Evolutionary conservation across 1,284 basidiomycete genomes (phyloP).

Genomic region (Microbotryum lychnidis-dioicae): DNA sequence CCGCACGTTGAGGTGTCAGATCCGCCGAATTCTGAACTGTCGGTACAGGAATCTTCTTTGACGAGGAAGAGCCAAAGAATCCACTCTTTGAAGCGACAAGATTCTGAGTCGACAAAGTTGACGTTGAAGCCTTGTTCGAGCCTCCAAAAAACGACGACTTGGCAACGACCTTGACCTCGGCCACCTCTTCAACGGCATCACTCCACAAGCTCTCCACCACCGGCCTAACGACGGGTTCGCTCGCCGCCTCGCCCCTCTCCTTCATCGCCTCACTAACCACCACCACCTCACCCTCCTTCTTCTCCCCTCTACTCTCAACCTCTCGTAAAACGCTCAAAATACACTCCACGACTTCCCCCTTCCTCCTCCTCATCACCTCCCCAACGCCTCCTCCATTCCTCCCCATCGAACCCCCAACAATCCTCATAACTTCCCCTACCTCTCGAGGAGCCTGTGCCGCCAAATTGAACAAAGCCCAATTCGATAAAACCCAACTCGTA

Average conservation of each 20-base stretch:
- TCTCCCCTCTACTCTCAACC: constrained; percentile 32
- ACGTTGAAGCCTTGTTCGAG: constrained; percentile 1
- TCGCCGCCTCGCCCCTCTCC: constrained; percentile 1
- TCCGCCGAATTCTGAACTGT: neutral
- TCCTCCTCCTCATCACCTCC: constrained; percentile 36
- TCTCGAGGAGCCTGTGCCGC: constrained; percentile 54
- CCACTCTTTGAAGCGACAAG: constrained; percentile 41
- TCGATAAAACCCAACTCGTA: constrained; percentile 63
- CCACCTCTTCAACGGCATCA: neutral
- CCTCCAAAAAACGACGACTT: constrained; percentile 40
- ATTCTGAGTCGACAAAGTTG: neutral
- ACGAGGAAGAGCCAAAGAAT: constrained; percentile 41
- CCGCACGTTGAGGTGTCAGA: constrained; percentile 11
- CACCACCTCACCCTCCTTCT: neutral
- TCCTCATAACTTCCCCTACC: constrained; percentile 48
- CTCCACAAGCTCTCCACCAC: constrained; percentile 20
- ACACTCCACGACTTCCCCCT: constrained; percentile 17
- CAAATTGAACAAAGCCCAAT: constrained; percentile 60
- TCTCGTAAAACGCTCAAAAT: constrained; percentile 44
- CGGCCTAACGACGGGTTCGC: constrained; percentile 19
- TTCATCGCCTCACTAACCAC: neutral
- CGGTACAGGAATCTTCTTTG: neutral
- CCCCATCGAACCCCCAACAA: constrained; percentile 5
- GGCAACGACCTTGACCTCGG: constrained; percentile 11
- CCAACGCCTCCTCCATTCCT: constrained; percentile 46